These are phyloP conservation scores for Pisolithus microcarpus DNA, from an alignment of 768 basidiomycete genomes.

Conservation along the genomic window DNA sequence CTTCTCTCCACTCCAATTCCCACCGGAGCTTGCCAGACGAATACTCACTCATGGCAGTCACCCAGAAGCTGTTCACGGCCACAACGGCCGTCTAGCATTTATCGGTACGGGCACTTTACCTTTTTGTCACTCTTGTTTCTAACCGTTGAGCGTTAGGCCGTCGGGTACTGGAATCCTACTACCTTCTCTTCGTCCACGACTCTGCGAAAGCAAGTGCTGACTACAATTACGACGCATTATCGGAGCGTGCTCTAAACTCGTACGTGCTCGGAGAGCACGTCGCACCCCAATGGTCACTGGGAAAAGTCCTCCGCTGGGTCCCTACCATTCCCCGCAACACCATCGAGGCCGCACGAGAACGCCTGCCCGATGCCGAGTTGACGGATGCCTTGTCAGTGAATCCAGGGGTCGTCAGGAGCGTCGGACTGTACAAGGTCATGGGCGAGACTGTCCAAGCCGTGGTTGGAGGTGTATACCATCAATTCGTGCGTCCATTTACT, in stretches of 20 bases:
- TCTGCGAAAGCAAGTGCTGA: constrained; percentile 37
- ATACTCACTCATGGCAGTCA: constrained; percentile 77
- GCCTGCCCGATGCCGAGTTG: constrained; percentile 20
- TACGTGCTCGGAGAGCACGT: constrained; percentile 68
- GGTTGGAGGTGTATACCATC: constrained; percentile 69
- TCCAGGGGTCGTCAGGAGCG: constrained; percentile 38
- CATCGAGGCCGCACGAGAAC: constrained; percentile 16
- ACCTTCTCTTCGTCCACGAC: constrained; percentile 63
- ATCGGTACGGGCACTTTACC: constrained; percentile 41
- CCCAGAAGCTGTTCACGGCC: constrained; percentile 53
- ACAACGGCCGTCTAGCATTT: constrained; percentile 67
- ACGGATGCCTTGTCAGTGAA: constrained; percentile 21
- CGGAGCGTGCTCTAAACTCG: constrained; percentile 55
- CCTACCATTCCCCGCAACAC: constrained; percentile 42
- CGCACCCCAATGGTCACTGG: constrained; percentile 68
- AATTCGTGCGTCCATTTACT: constrained; percentile 53
- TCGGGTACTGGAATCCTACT: constrained; percentile 69
- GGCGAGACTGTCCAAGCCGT: constrained; percentile 73
- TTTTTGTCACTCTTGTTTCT: not conserved
- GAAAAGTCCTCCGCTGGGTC: constrained; percentile 68
- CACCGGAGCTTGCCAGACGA: constrained; percentile 61
- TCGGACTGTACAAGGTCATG: constrained; percentile 71
- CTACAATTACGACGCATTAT: constrained; percentile 54
- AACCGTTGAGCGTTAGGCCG: constrained; percentile 43
- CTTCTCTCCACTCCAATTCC: constrained; percentile 63